A percentile compares a stretch with the other conserved stretches of the same genome.
Evolutionary conservation across 2,329 filamentous ascomycete genomes (phyloP).

Genomic region (Penicillium expansum): DNA sequence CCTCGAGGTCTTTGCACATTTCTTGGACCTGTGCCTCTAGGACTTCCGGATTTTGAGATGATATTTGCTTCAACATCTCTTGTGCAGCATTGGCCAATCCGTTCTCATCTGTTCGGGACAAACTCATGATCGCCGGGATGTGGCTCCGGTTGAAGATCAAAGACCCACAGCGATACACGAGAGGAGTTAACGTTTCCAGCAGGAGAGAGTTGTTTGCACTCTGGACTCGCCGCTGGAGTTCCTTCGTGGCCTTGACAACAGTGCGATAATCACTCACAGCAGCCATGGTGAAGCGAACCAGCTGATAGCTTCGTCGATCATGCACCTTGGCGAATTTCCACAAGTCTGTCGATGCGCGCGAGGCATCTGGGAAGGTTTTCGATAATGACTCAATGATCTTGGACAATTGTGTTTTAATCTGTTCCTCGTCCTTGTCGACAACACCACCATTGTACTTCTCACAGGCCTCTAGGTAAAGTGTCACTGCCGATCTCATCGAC

Average conservation of each 20-base stretch:
- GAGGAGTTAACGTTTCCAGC: constrained; percentile 74
- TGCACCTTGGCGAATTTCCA: constrained; percentile 89
- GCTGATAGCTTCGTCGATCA: constrained; percentile 83
- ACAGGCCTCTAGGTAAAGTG: constrained; percentile 76
- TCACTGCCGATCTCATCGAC: constrained; percentile 68
- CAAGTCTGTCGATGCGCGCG: constrained; percentile 71
- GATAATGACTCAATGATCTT: constrained; percentile 71
- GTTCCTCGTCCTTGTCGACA: constrained; percentile 63
- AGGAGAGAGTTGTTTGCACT: constrained; percentile 60
- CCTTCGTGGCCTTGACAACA: constrained; percentile 84
- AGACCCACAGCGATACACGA: constrained; percentile 79
- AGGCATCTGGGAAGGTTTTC: constrained; percentile 71
- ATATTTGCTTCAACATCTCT: constrained; percentile 88
- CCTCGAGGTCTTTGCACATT: constrained; percentile 79
- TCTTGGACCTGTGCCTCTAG: constrained; percentile 92
- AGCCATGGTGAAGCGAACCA: constrained; percentile 80
- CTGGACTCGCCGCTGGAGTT: constrained; percentile 78
- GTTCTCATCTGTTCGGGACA: constrained; percentile 77
- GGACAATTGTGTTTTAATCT: constrained; percentile 67
- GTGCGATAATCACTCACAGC: constrained; percentile 89
- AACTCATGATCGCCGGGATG: constrained; percentile 83
- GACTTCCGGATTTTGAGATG: constrained; percentile 79
- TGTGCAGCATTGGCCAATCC: constrained; percentile 76
- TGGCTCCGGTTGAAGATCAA: constrained; percentile 94
- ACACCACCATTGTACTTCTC: constrained; percentile 88